Evolutionary conservation across 139 green algal genomes (phyloP).

Genomic region (Marvania coccoides): DNA sequence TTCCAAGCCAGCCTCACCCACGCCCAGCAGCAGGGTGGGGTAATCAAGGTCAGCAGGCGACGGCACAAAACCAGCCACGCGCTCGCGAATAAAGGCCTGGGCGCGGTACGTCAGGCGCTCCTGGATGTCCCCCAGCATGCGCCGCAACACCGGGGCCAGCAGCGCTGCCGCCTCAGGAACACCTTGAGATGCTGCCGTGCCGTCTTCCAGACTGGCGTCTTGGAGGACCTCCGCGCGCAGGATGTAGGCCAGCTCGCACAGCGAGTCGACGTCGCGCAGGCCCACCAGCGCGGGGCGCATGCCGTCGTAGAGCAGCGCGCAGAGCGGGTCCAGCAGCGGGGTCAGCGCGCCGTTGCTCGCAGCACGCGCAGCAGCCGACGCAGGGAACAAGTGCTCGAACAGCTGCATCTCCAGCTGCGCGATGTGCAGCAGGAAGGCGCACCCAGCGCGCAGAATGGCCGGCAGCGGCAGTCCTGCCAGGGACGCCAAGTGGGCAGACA

Average conservation of each 20-base stretch:
- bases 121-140: slow-evolving; percentile 84
- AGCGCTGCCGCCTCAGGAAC: slow-evolving; percentile 36
- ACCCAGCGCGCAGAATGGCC: slow-evolving; percentile 61
- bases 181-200: neutral
- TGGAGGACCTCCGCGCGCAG: slow-evolving; percentile 61
- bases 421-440: slow-evolving; percentile 75
- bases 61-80: slow-evolving; percentile 63
- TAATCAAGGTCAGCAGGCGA: slow-evolving; percentile 74
- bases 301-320: slow-evolving; percentile 82
- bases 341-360: slow-evolving; percentile 34
- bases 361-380: neutral
- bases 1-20: neutral
- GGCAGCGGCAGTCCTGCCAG: slow-evolving; percentile 41
- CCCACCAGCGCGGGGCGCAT: slow-evolving; percentile 68
- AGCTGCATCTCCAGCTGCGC: slow-evolving; percentile 1
- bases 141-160: slow-evolving; percentile 63
- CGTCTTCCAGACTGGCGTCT: neutral
- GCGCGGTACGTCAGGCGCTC: slow-evolving; percentile 79
- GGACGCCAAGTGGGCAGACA: slow-evolving; percentile 38
- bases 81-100: slow-evolving; percentile 77
- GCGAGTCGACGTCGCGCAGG: slow-evolving; percentile 67
- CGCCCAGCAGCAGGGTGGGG: slow-evolving; percentile 56
- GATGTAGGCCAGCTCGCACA: slow-evolving; percentile 85
- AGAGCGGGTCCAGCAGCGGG: slow-evolving; percentile 76
- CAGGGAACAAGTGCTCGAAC: slow-evolving; percentile 1